A percentile compares a stretch with the other conserved stretches of the same genome.
phyloP scores from a whole-genome alignment of 495 filamentous ascomycete species.

The Penicillium chermesinum region DNA sequence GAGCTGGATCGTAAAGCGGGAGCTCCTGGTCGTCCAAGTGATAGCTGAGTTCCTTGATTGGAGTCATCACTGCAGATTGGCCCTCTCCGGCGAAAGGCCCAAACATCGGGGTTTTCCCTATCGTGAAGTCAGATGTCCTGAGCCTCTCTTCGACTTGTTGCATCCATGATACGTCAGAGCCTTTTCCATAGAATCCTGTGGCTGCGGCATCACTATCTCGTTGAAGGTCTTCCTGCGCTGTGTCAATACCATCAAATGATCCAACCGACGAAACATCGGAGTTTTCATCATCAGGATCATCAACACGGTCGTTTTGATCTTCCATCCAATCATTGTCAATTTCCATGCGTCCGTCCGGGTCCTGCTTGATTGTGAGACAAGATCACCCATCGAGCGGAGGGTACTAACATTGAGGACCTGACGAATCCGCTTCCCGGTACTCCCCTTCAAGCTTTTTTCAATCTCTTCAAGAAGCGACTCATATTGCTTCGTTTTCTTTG shows the following conservation, averaged over 20 bases:
- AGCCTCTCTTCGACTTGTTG: conserved; percentile 34
- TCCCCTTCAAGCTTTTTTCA: background rate
- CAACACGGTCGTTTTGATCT: background rate
- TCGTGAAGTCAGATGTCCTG: background rate
- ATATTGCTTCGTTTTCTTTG: background rate
- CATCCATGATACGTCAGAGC: conserved; percentile 59
- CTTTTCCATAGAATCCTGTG: conserved; percentile 62
- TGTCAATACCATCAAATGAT: conserved; percentile 53
- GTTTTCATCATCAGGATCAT: background rate
- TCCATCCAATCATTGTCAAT: background rate
- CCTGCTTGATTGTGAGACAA: too few relatives aligned
- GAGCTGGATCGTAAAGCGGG: conserved; percentile 33
- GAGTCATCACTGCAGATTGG: background rate
- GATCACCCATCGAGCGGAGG: too few relatives aligned
- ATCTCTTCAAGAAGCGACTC: background rate
- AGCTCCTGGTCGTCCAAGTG: conserved; percentile 53
- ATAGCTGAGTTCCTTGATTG: conserved; percentile 35
- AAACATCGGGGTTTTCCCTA: background rate
- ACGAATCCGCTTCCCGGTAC: background rate
- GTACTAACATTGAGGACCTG: background rate
- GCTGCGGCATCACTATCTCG: conserved; percentile 43
- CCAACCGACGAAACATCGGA: conserved; percentile 25
- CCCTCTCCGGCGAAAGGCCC: conserved; percentile 24
- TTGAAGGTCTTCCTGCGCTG: conserved; percentile 55
- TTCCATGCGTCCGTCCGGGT: too few relatives aligned